A percentile compares a stretch with the other conserved stretches of the same genome.
These are phyloP conservation scores for Russula dissimulans DNA, from an alignment of 768 basidiomycete species.

Conservation along the genomic window DNA sequence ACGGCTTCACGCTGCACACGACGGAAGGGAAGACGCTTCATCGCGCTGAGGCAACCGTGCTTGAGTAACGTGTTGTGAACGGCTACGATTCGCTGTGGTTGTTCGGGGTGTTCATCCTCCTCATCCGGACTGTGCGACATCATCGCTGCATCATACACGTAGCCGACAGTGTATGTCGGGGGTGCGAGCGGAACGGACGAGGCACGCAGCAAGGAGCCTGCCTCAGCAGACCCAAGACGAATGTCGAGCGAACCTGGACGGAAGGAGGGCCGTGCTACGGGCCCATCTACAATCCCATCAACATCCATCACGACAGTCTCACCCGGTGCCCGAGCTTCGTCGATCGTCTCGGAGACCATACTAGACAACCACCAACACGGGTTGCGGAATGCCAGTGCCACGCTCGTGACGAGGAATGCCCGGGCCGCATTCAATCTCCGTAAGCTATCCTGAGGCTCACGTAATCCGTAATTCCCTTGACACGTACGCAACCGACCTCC, in stretches of 20 bases:
- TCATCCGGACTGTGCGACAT: conserved; percentile 64
- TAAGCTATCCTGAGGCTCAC: too few relatives aligned
- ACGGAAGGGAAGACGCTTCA: conserved; percentile 72
- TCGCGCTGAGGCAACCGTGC: conserved; percentile 51
- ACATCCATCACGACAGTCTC: conserved; percentile 8
- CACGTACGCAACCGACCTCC: too few relatives aligned
- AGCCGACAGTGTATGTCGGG: conserved; percentile 47
- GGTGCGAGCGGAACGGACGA: conserved; percentile 24
- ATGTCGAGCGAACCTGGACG: conserved; percentile 2
- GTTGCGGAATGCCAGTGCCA: too few relatives aligned
- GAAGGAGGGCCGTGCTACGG: not conserved
- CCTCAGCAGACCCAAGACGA: conserved; percentile 1
- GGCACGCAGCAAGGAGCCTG: conserved; percentile 18
- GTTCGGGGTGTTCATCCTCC: conserved; percentile 66
- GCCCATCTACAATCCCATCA: conserved; percentile 1
- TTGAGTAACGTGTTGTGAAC: conserved; percentile 63
- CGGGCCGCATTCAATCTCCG: too few relatives aligned
- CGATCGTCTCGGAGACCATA: conserved; percentile 9
- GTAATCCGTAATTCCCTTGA: too few relatives aligned
- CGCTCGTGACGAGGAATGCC: too few relatives aligned
- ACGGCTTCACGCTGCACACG: conserved; percentile 70
- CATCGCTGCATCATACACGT: conserved; percentile 84
- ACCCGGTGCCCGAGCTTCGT: conserved; percentile 1
- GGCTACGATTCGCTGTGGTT: conserved; percentile 63
- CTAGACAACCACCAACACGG: not conserved